Percentiles rank a stretch among this genome's conserved stretches.
phyloP scores from a whole-genome alignment of 2,329 filamentous ascomycete species.

The Byssochlamys sp. region DNA sequence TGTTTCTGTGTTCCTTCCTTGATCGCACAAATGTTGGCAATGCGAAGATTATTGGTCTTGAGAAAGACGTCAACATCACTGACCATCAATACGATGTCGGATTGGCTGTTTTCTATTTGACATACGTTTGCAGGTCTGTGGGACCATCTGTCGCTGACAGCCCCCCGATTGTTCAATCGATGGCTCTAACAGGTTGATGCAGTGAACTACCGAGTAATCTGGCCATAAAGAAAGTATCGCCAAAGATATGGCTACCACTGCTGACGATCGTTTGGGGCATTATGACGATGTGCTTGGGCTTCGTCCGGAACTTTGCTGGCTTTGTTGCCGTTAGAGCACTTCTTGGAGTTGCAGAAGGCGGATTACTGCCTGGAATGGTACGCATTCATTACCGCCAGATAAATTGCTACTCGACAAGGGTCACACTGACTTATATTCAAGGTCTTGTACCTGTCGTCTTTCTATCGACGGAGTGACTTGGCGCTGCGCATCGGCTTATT shows the following conservation, averaged over 20 bases:
- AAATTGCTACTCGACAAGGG: background rate
- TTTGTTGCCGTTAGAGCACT: slow-evolving; percentile 54
- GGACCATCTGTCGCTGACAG: background rate
- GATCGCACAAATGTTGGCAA: slow-evolving; percentile 68
- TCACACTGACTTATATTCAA: slow-evolving; percentile 11
- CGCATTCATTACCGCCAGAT: slow-evolving; percentile 4
- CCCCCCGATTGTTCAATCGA: background rate
- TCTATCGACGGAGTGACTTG: slow-evolving; percentile 53
- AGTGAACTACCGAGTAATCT: slow-evolving; percentile 58
- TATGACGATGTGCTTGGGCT: slow-evolving; percentile 39
- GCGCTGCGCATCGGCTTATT: slow-evolving; percentile 57
- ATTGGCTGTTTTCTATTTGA: slow-evolving; percentile 54
- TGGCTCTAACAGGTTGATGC: background rate
- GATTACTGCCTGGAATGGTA: slow-evolving; percentile 57
- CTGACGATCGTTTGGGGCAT: slow-evolving; percentile 51
- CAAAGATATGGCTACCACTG: slow-evolving; percentile 51
- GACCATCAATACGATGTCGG: slow-evolving; percentile 57
- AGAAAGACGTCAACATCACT: slow-evolving; percentile 48
- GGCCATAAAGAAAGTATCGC: slow-evolving; percentile 52
- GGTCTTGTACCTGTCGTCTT: slow-evolving; percentile 55
- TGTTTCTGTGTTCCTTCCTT: slow-evolving; percentile 57
- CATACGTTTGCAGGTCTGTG: slow-evolving; percentile 46
- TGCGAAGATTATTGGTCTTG: slow-evolving; percentile 55
- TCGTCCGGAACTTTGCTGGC: slow-evolving; percentile 36
- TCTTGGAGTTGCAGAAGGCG: slow-evolving; percentile 55